Evolutionary conservation across 768 basidiomycete genomes (phyloP), one percentile per base, ranked within the genome.

Genomic region (Clavaria fumosa): DNA sequence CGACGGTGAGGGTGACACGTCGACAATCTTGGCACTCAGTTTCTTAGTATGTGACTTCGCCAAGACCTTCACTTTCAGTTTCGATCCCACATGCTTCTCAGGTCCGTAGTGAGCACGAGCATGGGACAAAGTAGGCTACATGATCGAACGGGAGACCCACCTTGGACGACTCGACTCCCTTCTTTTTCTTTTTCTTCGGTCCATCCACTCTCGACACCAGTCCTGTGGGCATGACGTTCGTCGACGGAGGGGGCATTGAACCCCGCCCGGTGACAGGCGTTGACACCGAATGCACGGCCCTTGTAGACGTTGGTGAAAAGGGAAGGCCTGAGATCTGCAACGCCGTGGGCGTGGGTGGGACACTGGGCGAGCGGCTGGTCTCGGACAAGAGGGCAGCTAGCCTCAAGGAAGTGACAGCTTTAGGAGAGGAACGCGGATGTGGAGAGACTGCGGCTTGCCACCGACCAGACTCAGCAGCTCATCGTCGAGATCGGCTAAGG

Each of bases 391-490:
- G 26, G 12, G n/a, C n/a, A n/a, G n/a, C n/a, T n/a, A n/a, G n/a
- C n/a, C n/a, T n/a, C n/a, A 32, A 22, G 5, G 22, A 30, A 23
- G 37, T 31, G 21, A 19, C 14, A 12, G 12, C 23, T 34, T 43
- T 45, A 23, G 12, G 20, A 32, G 31, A 24, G 21, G 39, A 33
- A 17, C 20, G 41, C 37, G 38, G 49, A 37, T 24, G 43, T 34
- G 28, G 47, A 42, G 11, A 34, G 35, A 43, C 28, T 20, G 48
- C 11, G 34, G 48, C 39, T 27, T 34, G n/a, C 72, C 77, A 47
- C 78, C 79, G 21, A 83, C 59, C 18, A 83, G 59, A 47, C 77
- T 78, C 40, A 81, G 62, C 34, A 82, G 54, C 54, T 82, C 80
- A 44, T 78, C 70, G 41, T 78, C 75, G 17, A 75, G 67, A 38